Percentiles rank a stretch among this genome's conserved stretches.
These are phyloP conservation scores for Teunomyces tritomae DNA, from an alignment of 805 yeast genomes.

Conservation along the genomic window DNA sequence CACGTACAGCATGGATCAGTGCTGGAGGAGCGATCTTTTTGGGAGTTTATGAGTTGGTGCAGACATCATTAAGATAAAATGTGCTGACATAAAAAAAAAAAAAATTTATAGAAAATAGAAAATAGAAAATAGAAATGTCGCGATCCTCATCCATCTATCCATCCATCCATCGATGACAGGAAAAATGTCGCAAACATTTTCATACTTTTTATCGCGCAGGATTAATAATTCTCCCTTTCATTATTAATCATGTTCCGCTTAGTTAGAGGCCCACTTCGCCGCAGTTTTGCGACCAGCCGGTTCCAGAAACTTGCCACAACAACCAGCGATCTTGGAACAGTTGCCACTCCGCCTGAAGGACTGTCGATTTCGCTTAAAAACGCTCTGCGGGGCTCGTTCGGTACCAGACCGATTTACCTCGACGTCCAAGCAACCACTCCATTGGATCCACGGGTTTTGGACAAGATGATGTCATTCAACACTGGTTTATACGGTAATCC, in stretches of 20 bases:
- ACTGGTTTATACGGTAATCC: constrained; percentile 98
- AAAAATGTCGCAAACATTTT: too few relatives aligned
- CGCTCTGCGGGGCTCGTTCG: constrained; percentile 50
- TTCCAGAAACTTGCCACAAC: constrained; percentile 11
- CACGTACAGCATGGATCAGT: constrained; percentile 95
- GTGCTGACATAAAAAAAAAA: neutral
- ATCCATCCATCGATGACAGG: too few relatives aligned
- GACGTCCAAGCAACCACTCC: constrained; percentile 99
- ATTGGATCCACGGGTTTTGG: constrained; percentile 93
- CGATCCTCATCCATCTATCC: too few relatives aligned
- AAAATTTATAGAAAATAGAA: neutral
- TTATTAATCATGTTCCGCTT: neutral
- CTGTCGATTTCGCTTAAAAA: constrained; percentile 43
- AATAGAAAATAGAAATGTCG: neutral
- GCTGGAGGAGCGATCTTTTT: constrained; percentile 98
- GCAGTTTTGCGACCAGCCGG: constrained; percentile 1
- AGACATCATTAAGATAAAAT: constrained; percentile 25
- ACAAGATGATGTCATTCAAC: constrained; percentile 77
- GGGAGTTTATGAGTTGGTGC: constrained; percentile 84
- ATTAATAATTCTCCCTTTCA: too few relatives aligned
- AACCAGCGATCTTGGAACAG: constrained; percentile 16
- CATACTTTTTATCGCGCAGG: neutral
- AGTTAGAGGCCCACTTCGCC: neutral
- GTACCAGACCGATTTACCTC: constrained; percentile 87
- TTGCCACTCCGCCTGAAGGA: constrained; percentile 43